Evolutionary conservation across 202 grass and related monocot genomes (phyloP).

Genomic region (Zoysia matrella): DNA sequence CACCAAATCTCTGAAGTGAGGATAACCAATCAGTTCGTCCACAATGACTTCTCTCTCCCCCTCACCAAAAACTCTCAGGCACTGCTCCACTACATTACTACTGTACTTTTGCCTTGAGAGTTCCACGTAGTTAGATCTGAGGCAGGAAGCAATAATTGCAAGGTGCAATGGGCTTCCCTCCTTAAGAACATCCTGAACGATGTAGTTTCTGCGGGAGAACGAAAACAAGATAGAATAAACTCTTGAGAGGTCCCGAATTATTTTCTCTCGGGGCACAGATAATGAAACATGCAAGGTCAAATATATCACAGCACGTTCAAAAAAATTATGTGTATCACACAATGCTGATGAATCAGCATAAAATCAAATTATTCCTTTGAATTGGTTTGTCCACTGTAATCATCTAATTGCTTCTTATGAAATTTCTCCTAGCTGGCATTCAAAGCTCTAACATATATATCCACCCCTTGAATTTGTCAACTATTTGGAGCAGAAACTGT

Average conservation of each 20-base stretch:
- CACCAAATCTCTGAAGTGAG: constrained; percentile 49
- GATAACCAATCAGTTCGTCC: constrained; percentile 41
- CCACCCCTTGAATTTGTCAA: neutral
- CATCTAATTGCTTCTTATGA: neutral
- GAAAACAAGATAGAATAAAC: neutral
- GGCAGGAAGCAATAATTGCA: constrained; percentile 34
- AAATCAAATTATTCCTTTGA: neutral
- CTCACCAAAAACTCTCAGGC: constrained; percentile 41
- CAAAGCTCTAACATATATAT: too few relatives aligned
- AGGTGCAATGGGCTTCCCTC: neutral
- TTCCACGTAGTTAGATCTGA: constrained; percentile 40
- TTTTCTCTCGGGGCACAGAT: too few relatives aligned
- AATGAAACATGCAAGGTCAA: too few relatives aligned
- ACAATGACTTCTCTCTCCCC: constrained; percentile 17
- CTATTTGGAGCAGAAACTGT: neutral
- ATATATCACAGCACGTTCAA: too few relatives aligned
- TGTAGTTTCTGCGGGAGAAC: constrained; percentile 49
- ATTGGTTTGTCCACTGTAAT: neutral
- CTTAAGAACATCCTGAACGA: constrained; percentile 52
- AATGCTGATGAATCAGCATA: neutral
- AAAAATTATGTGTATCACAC: neutral
- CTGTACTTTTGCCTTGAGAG: constrained; percentile 58
- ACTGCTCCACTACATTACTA: constrained; percentile 66
- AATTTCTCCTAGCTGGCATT: neutral
- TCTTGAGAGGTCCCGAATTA: too few relatives aligned